Conservation (phyloP, 345 rosid genomes). For the Brassica carinata region DNA sequence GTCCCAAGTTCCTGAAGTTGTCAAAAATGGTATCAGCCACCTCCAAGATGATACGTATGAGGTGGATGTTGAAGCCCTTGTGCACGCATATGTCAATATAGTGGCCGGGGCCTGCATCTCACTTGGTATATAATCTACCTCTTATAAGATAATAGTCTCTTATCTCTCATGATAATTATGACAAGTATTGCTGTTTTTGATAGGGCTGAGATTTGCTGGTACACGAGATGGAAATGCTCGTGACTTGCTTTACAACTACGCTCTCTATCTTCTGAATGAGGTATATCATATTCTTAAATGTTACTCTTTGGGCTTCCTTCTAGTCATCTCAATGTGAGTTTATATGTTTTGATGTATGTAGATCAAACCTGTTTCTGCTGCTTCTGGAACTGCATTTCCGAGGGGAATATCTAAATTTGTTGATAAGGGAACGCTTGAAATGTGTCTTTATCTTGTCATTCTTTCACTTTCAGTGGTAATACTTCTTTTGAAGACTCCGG, state of each 20-base stretch:
- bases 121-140: conserved; percentile 57
- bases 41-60: conserved; percentile 70
- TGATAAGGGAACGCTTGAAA: conserved; percentile 92
- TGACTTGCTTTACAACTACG: conserved; percentile 21
- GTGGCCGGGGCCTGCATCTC: conserved; percentile 95
- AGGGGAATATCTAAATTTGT: conserved; percentile 78
- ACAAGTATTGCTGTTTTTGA: conserved; percentile 32
- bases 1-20: conserved; percentile 84
- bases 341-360: conserved; percentile 43
- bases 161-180: conserved; percentile 15
- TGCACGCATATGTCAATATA: conserved; percentile 88
- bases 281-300: conserved; percentile 46
- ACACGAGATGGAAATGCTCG: conserved; percentile 80
- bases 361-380: conserved; percentile 78
- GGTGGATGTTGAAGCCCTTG: conserved; percentile 76
- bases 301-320: conserved; percentile 18
- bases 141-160: conserved; percentile 17
- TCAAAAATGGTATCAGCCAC: conserved; percentile 60
- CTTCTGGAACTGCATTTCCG: conserved; percentile 56
- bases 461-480: conserved; percentile 86
- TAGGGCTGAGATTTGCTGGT: conserved; percentile 96
- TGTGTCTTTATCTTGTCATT: conserved; percentile 82
- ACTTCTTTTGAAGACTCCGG: conserved; percentile 2
- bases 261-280: conserved; percentile 70
- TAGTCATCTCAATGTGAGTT: conserved; percentile 25